Evolutionary conservation across 306 rosid species (phyloP).

Genomic region (Erythrophleum fordii): DNA sequence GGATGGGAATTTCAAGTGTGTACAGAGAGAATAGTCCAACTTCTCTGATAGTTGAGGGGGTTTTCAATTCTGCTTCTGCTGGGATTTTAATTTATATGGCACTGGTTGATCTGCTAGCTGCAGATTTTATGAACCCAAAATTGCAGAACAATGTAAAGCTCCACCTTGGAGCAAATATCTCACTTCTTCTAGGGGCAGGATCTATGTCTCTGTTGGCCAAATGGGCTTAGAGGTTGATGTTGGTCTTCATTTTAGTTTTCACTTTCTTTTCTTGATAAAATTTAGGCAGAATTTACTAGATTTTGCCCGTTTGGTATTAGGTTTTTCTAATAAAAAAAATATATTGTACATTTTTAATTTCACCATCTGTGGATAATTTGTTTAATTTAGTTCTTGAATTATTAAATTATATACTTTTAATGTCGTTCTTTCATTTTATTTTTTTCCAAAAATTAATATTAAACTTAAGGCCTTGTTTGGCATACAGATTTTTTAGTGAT

Average conservation of each 20-base stretch:
- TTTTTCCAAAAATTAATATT: too few species aligned
- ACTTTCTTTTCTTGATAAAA: background rate
- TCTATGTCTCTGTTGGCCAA: conserved; percentile 69
- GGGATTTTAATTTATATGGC: conserved; percentile 84
- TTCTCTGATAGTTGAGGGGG: conserved; percentile 65
- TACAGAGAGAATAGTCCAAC: conserved; percentile 58
- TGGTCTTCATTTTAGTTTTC: background rate
- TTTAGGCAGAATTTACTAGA: background rate
- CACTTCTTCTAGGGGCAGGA: conserved; percentile 74
- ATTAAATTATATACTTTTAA: too few species aligned
- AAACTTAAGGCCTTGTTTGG: too few species aligned
- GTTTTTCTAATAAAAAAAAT: too few species aligned
- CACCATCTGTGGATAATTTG: background rate
- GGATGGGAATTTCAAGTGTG: conserved; percentile 55
- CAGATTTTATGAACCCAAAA: conserved; percentile 71
- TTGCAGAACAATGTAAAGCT: conserved; percentile 58
- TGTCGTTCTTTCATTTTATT: too few species aligned
- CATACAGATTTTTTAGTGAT: too few species aligned
- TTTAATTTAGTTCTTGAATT: too few species aligned
- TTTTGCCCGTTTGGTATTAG: too few species aligned
- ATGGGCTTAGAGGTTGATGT: conserved; percentile 58
- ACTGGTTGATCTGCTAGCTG: conserved; percentile 73
- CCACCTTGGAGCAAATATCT: conserved; percentile 55
- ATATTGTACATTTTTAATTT: background rate
- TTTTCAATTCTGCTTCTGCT: conserved; percentile 66